Evolutionary conservation across 1,284 basidiomycete species (phyloP), one percentile per base, ranked within the genome.

Genomic region (Cryptococcus amylolentus): DNA sequence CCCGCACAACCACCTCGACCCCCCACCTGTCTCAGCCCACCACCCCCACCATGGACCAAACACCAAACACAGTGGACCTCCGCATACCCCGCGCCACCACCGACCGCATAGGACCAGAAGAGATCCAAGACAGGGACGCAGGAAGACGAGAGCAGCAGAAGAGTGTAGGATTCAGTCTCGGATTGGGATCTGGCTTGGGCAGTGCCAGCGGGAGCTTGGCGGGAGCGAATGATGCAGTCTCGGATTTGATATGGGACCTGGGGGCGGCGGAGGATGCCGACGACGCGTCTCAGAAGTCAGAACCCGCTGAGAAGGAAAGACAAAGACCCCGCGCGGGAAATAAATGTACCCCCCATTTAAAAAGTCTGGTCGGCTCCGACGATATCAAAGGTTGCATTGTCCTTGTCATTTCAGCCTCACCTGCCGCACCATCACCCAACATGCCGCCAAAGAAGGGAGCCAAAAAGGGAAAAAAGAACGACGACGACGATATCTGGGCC

Each of bases 361-460:
- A 35, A 35, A 35, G 31, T 35, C 31, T 35, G 31, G 31, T 35
- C n/a, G 48, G 48, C 28, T 12, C 48, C 37, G 31, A 20, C 46
- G 13, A 16, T 48, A n/a, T 10, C 47, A 3, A 3, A 23, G 23
- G 23, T 10, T 35, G 31, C 31, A 35, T 35, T 45, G 41, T 42
- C 14, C n/a, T 23, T 14, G 41, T 42, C 43, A 27, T 26, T 49
- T 16, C 10, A 23, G 23, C 23, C 47, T 49, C 27, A 31, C 35
- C 35, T 49, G 35, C 18, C 7, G 8, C 9, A 45, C 23, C 43
- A 31, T 46, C 23, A 13, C 16, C 47, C 16, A 43, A 16, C 55
- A 93, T 94, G 91, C 81, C 90, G 57, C 89, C 90, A 51, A 94
- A 93, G 80, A 88, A 85, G 70, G 89, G 91, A 74, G 88, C 84